Conservation (phyloP, 441 rosid genomes). For the Adansonia madagascariensis region DNA sequence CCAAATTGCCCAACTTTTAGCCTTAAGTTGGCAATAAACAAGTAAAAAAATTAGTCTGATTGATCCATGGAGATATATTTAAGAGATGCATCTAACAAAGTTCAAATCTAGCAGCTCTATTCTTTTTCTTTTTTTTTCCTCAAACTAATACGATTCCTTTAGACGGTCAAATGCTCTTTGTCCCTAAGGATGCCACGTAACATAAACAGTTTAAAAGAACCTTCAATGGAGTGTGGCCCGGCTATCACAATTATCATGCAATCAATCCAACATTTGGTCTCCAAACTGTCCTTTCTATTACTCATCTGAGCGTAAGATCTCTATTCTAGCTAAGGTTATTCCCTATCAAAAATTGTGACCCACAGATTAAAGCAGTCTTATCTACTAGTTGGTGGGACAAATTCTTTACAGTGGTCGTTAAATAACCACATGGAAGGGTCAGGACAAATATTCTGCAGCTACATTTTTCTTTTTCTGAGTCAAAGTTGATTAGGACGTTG, state of each 20-base stretch:
- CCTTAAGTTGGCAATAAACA: too few species aligned
- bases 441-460: constrained; percentile 28
- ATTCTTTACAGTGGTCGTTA: constrained; percentile 28
- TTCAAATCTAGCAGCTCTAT: too few species aligned
- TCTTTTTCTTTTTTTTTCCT: too few species aligned
- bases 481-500: constrained; percentile 20
- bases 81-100: too few species aligned
- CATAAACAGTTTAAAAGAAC: background rate
- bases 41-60: too few species aligned
- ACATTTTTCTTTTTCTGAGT: background rate
- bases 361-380: constrained; percentile 30
- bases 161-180: background rate
- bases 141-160: background rate
- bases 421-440: background rate
- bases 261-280: background rate
- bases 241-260: constrained; percentile 17
- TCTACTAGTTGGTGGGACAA: constrained; percentile 26
- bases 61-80: too few species aligned
- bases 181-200: constrained; percentile 8
- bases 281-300: constrained; percentile 19
- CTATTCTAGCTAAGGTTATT: background rate
- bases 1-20: background rate
- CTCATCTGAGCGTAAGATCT: constrained; percentile 8
- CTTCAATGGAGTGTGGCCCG: constrained; percentile 27
- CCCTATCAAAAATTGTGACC: constrained; percentile 25